Evolutionary conservation across 2,329 filamentous ascomycete species (phyloP), one percentile per base, ranked within the genome.

Genomic region (Botrytis elliptica): DNA sequence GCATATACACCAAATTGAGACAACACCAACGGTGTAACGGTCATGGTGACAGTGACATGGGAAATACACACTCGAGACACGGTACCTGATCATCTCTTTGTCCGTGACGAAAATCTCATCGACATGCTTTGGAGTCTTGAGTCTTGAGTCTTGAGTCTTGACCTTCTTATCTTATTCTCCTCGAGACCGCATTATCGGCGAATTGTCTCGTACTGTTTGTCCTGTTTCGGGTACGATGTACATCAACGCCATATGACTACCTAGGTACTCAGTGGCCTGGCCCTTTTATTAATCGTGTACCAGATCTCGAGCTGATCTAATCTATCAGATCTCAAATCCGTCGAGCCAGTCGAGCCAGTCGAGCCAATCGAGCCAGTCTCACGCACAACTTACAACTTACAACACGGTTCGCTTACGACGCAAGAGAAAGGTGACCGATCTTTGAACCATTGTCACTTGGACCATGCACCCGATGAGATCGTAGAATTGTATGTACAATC

Each of bases 11-110:
- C 38, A 40, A 20, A 29, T n/a, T 64, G n/a, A 64, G 62, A 64
- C 62, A 64, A 44, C 38, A 44, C 18, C 62, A 64, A 64, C 62
- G 62, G 62, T n/a, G 60, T 40, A 63, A 63, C 36, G 59, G 59
- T 62, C 20, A 62, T 25, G 25, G 59, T 62, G 33, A 62, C 36
- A 62, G 49, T 55, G 49, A 55, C 49, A 55, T n/a, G 49, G 49
- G 10, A 55, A 55, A 16, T 7, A 55, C 25, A 55, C n/a, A 25
- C 49, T n/a, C 49, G 49, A 55, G 49, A 55, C 49, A 14, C 6
- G 49, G 49, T 14, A n/a, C 49, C 49, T 55, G 46, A 52, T 52
- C 46, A 52, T n/a, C 49, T 52, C 22, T 14, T 25, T 60, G 18
- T 20, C 33, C 33, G 33, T 38, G 18, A 60, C 33, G 29, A 33